phyloP scores from a whole-genome alignment of 331 rosid species.

The Phaseolus coccineus region DNA sequence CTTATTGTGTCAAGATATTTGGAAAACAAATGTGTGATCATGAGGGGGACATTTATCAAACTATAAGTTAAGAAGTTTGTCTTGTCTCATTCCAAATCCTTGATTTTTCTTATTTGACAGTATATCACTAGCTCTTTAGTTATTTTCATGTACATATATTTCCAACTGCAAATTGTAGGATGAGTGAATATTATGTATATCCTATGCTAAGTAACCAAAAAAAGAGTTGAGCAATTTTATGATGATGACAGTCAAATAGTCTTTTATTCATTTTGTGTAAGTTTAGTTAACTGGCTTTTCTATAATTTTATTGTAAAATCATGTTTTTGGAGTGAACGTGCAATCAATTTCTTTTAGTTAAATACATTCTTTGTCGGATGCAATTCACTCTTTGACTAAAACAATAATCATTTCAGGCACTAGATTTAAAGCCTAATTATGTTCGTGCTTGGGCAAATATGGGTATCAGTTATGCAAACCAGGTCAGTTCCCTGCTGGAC shows the following conservation, averaged over 20 bases:
- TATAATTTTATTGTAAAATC: not conserved
- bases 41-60: not conserved
- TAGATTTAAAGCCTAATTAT: slow-evolving; percentile 97
- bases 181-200: not conserved
- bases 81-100: not conserved
- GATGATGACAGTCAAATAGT: not conserved
- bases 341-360: slow-evolving; percentile 7
- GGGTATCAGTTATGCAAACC: slow-evolving; percentile 99
- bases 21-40: not conserved
- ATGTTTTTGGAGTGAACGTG: slow-evolving; percentile 1
- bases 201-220: not conserved
- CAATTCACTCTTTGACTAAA: slow-evolving; percentile 23
- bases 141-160: not conserved
- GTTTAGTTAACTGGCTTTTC: not conserved
- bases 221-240: not conserved
- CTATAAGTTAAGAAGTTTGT: not conserved
- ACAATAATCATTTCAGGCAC: slow-evolving; percentile 64
- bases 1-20: slow-evolving; percentile 7
- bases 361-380: slow-evolving; percentile 25
- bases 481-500: slow-evolving; percentile 57
- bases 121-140: not conserved
- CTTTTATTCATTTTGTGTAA: not conserved
- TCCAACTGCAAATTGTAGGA: not conserved
- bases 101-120: not conserved
- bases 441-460: slow-evolving; percentile 99